A percentile compares a stretch with the other conserved stretches of the same genome.
Evolutionary conservation across 306 rosid genomes (phyloP).

Genomic region (Acmispon strigosus): DNA sequence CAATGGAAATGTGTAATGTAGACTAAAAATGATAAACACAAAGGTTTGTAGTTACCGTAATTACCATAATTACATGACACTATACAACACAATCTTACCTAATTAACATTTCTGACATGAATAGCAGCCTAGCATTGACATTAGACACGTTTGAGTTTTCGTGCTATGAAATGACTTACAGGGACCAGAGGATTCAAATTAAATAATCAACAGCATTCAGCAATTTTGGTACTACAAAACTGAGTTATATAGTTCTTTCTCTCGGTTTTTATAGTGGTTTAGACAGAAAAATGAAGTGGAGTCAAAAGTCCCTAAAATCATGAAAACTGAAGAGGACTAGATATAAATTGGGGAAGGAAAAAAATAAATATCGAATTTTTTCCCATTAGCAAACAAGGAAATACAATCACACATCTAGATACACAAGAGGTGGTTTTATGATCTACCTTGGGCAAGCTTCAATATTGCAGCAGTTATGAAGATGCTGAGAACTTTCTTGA

Average conservation of each 20-base stretch:
- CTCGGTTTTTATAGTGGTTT: neutral
- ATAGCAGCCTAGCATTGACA: no score
- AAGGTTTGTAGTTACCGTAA: no score
- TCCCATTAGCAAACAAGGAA: constrained; percentile 4
- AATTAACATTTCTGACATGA: no score
- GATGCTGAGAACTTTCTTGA: constrained; percentile 87
- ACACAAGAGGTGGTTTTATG: constrained; percentile 14
- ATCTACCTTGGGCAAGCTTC: constrained; percentile 89
- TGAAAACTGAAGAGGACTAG: neutral
- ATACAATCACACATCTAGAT: neutral
- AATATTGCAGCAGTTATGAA: constrained; percentile 92
- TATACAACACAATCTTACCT: no score
- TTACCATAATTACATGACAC: no score
- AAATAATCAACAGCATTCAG: no score
- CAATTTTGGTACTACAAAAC: neutral
- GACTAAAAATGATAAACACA: no score
- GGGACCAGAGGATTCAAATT: no score
- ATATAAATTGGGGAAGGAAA: neutral
- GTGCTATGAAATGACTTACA: no score
- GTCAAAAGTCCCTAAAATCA: constrained; percentile 11
- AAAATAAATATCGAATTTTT: neutral
- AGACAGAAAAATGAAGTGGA: neutral
- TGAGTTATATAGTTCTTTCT: neutral
- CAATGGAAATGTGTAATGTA: no score
- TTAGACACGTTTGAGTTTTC: no score